Conservation (phyloP, 495 filamentous ascomycete genomes). For the Coniosporium apollinis region DNA sequence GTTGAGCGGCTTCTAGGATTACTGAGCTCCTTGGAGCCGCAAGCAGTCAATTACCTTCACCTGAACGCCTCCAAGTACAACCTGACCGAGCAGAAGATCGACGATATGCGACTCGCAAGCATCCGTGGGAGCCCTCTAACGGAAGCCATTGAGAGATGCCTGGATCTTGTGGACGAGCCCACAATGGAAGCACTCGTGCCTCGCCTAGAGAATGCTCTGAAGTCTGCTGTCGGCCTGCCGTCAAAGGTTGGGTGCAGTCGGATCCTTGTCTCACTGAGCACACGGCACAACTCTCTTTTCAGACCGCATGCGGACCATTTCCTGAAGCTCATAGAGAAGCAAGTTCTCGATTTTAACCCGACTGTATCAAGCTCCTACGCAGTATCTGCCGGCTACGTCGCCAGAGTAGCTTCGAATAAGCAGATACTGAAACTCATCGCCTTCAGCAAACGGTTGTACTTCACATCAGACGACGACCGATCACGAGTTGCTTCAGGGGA, state of each 20-base stretch:
- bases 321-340: slow-evolving; percentile 57
- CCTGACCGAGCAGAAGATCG: slow-evolving; percentile 65
- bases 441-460: slow-evolving; percentile 56
- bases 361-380: slow-evolving; percentile 79
- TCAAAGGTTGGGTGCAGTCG: slow-evolving; percentile 82
- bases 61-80: slow-evolving; percentile 78
- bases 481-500: slow-evolving; percentile 62
- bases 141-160: slow-evolving; percentile 79
- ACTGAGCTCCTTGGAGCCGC: slow-evolving; percentile 71
- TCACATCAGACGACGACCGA: slow-evolving; percentile 57
- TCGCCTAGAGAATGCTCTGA: slow-evolving; percentile 58
- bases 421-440: slow-evolving; percentile 48
- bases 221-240: slow-evolving; percentile 72
- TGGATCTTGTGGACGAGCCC: slow-evolving; percentile 64
- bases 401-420: slow-evolving; percentile 55
- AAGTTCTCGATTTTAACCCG: slow-evolving; percentile 77
- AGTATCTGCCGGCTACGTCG: slow-evolving; percentile 66
- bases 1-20: slow-evolving; percentile 65
- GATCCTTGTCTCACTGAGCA: slow-evolving; percentile 74
- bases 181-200: slow-evolving; percentile 59
- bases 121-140: slow-evolving; percentile 79
- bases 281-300: slow-evolving; percentile 55
- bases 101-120: slow-evolving; percentile 61
- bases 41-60: slow-evolving; percentile 80
- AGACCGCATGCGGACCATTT: slow-evolving; percentile 61